Percentiles rank a stretch among this genome's conserved stretches.
These are phyloP conservation scores for Lichenothelia convexa DNA, from an alignment of 495 filamentous ascomycete species.

Conservation along the genomic window DNA sequence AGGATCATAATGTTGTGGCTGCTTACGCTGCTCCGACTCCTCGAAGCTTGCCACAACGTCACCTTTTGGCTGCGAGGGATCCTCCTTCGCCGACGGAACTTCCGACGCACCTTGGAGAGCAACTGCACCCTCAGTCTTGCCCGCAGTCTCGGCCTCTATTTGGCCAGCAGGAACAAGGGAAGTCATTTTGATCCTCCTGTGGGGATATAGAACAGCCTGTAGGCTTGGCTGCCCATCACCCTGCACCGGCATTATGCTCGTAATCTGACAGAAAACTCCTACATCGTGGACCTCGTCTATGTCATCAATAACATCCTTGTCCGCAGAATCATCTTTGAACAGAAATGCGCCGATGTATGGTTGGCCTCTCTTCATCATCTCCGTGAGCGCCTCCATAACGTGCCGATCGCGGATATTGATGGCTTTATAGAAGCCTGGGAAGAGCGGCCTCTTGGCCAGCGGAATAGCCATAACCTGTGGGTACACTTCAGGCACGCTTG, in stretches of 20 bases:
- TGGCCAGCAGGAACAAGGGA: conserved; percentile 47
- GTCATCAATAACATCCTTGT: conserved; percentile 78
- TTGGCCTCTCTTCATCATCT: conserved; percentile 95
- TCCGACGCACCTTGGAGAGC: conserved; percentile 16
- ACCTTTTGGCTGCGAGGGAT: conserved; percentile 50
- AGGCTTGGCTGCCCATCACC: conserved; percentile 53
- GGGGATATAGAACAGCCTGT: conserved; percentile 87
- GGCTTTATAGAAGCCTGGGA: conserved; percentile 97
- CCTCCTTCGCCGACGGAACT: conserved; percentile 32
- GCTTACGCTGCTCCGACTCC: conserved; percentile 27
- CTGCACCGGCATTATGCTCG: conserved; percentile 75
- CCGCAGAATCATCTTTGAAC: conserved; percentile 86
- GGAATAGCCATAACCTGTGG: conserved; percentile 97
- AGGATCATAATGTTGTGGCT: conserved; percentile 43
- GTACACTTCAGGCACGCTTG: conserved; percentile 81
- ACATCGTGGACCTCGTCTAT: conserved; percentile 82
- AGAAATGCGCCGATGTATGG: conserved; percentile 95
- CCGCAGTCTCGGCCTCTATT: conserved; percentile 1
- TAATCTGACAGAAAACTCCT: conserved; percentile 94
- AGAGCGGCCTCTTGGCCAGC: conserved; percentile 86
- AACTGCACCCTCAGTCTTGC: conserved; percentile 19
- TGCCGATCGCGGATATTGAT: conserved; percentile 85
- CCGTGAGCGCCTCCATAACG: conserved; percentile 75
- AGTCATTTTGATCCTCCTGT: conserved; percentile 82
- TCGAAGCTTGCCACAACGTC: conserved; percentile 97